phyloP scores from a whole-genome alignment of 2,329 filamentous ascomycete genomes.

The Ceratocystis ficicola region DNA sequence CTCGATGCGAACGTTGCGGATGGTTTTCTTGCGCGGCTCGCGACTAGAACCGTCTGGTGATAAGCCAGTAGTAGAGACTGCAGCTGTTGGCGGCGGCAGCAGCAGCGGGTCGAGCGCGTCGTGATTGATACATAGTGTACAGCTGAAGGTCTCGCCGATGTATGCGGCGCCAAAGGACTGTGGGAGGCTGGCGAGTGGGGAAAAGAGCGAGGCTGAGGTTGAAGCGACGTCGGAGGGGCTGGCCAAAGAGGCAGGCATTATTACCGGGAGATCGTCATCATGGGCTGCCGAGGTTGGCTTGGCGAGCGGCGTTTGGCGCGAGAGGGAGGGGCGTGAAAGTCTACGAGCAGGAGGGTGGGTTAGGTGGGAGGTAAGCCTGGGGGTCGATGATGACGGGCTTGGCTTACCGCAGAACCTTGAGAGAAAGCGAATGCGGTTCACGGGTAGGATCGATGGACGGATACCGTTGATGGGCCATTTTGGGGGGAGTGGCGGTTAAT shows the following conservation, averaged over 20 bases:
- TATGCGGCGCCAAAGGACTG: conserved; percentile 80
- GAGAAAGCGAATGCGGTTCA: conserved; percentile 65
- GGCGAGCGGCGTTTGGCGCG: conserved; percentile 48
- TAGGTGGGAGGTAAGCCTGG: background rate
- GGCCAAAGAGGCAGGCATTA: conserved; percentile 16
- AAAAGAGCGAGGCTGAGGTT: conserved; percentile 17
- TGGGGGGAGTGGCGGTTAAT: conserved; percentile 11
- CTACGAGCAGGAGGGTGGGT: conserved; percentile 33
- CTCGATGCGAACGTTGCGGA: conserved; percentile 68
- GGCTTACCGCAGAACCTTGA: conserved; percentile 59
- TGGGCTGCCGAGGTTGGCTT: conserved; percentile 32
- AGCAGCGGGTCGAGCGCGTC: conserved; percentile 38
- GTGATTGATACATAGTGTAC: conserved; percentile 92
- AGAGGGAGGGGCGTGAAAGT: conserved; percentile 68
- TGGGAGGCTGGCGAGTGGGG: conserved; percentile 19
- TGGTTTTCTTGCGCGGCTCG: conserved; percentile 33
- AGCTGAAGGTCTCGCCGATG: conserved; percentile 88
- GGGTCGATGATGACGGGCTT: background rate
- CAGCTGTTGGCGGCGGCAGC: conserved; percentile 19
- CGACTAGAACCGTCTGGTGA: conserved; percentile 20
- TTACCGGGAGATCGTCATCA: conserved; percentile 26
- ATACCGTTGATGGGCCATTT: conserved; percentile 48
- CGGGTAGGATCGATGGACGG: conserved; percentile 48
- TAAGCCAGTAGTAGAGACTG: conserved; percentile 4
- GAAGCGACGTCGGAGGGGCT: background rate